These are phyloP conservation scores for Penicillium canescens DNA, from an alignment of 495 filamentous ascomycete species.

Conservation along the genomic window DNA sequence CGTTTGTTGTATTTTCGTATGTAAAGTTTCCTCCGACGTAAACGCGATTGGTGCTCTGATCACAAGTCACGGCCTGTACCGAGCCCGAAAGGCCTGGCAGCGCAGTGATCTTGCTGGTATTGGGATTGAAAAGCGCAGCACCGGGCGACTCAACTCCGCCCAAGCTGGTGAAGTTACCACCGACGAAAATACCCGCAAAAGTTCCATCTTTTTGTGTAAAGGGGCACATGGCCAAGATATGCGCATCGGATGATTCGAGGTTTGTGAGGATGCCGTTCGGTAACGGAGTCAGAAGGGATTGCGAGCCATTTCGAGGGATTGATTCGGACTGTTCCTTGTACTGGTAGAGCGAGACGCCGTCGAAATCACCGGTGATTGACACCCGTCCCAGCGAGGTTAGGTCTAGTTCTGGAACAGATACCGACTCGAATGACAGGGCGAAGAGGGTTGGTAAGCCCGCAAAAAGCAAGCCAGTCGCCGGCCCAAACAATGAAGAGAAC, in stretches of 20 bases:
- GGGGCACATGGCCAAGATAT: slow-evolving; percentile 84
- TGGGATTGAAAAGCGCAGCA: slow-evolving; percentile 77
- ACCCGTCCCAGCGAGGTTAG: slow-evolving; percentile 79
- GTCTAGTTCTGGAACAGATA: slow-evolving; percentile 77
- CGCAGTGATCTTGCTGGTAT: slow-evolving; percentile 63
- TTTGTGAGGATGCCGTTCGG: slow-evolving; percentile 83
- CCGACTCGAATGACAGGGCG: slow-evolving; percentile 66
- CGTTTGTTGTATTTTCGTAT: slow-evolving; percentile 79
- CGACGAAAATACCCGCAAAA: slow-evolving; percentile 75
- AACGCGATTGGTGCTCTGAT: slow-evolving; percentile 76
- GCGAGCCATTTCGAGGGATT: slow-evolving; percentile 69
- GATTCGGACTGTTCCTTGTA: slow-evolving; percentile 77
- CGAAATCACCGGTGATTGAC: slow-evolving; percentile 87
- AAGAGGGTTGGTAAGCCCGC: slow-evolving; percentile 41
- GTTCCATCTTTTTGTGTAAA: slow-evolving; percentile 68
- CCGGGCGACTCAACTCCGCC: slow-evolving; percentile 72
- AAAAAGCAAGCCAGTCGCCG: slow-evolving; percentile 48
- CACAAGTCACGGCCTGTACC: slow-evolving; percentile 80
- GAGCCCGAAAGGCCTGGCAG: slow-evolving; percentile 78
- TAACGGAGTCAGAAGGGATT: slow-evolving; percentile 76
- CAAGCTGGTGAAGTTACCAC: slow-evolving; percentile 95
- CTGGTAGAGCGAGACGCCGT: slow-evolving; percentile 85
- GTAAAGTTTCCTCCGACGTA: slow-evolving; percentile 89
- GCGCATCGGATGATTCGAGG: slow-evolving; percentile 73
- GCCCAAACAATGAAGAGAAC: slow-evolving; percentile 55